Evolutionary conservation across 129 eudicot species (phyloP).

Genomic region (Glebionis coronaria): DNA sequence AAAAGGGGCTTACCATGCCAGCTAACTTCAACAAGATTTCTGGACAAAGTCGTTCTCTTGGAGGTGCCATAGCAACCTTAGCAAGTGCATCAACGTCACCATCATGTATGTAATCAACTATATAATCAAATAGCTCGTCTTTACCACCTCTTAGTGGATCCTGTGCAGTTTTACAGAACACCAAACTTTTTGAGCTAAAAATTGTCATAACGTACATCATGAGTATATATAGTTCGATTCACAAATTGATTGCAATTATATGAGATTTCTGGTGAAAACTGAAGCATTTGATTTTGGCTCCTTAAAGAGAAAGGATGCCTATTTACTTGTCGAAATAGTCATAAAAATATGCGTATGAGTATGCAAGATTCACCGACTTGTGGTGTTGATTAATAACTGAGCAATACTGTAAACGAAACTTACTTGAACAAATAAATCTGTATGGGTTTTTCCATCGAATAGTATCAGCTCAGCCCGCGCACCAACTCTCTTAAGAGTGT

Average conservation of each 20-base stretch:
- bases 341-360: not conserved
- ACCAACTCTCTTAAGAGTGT: conserved; percentile 61
- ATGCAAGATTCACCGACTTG: too few relatives aligned
- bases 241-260: not conserved
- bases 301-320: not conserved
- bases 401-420: conserved; percentile 12
- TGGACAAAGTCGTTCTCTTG: conserved; percentile 70
- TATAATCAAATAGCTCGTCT: conserved; percentile 77
- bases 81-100: conserved; percentile 84
- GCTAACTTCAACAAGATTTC: conserved; percentile 74
- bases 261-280: not conserved
- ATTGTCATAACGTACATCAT: too few relatives aligned
- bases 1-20: conserved; percentile 79
- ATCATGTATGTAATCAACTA: conserved; percentile 59
- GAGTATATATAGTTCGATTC: too few relatives aligned
- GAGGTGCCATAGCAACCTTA: conserved; percentile 80
- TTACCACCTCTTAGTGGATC: conserved; percentile 97
- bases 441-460: conserved; percentile 84
- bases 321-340: too few relatives aligned
- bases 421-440: conserved; percentile 91
- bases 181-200: too few relatives aligned
- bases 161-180: conserved; percentile 23
- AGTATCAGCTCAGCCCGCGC: conserved; percentile 71
- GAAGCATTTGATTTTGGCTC: not conserved
- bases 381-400: too few relatives aligned